Evolutionary conservation across 192 early-diverging fungal genomes (phyloP), one percentile per base, ranked within the genome.

Genomic region (Bifiguratus adelaidae): DNA sequence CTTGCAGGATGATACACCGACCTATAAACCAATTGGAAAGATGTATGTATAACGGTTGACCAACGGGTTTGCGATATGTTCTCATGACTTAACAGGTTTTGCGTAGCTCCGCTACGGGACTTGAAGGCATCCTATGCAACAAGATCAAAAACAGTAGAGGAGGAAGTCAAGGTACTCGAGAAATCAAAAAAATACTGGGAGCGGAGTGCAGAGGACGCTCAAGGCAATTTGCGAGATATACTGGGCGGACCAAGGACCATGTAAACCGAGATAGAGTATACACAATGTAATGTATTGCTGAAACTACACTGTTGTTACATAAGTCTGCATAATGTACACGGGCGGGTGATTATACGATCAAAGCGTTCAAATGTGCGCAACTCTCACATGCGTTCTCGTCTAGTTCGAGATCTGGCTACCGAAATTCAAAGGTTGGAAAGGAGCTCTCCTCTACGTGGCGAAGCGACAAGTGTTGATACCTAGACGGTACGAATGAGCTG

Each of bases 21-120:
- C 83, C 12, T 88, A 88, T 63, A 74, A 81, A 47, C 67, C 82
- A 27, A 73, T 88, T 21, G 85, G 85, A 2, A 83, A 84, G 47
- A 82, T 82, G 85, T 82, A 67, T 50, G 61, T 30, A 19, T 12
- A 1, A 40, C 32, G 32, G 32, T 13, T 15, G 0, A 34, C 32
- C 18, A 40, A 40, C 15, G 7, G 7, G 1, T 40, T 40, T 40
- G 18, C 37, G 18, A 15, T 15, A 13, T 13, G 11, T 15, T 34
- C 32, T 15, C 32, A 34, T 47, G 35, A 37, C 20, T 33, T 13
- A 25, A 50, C 38, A 64, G 61, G 61, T 64, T 64, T 30, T 48
- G 57, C 16, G 55, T 58, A 44, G 23, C 52, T 22, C 62, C 62
- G 18, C 41, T 64, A 12, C 13, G 26, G 25, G 48, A 48, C 7